phyloP scores from a whole-genome alignment of 2,329 filamentous ascomycete genomes.

The Monilinia laxa region DNA sequence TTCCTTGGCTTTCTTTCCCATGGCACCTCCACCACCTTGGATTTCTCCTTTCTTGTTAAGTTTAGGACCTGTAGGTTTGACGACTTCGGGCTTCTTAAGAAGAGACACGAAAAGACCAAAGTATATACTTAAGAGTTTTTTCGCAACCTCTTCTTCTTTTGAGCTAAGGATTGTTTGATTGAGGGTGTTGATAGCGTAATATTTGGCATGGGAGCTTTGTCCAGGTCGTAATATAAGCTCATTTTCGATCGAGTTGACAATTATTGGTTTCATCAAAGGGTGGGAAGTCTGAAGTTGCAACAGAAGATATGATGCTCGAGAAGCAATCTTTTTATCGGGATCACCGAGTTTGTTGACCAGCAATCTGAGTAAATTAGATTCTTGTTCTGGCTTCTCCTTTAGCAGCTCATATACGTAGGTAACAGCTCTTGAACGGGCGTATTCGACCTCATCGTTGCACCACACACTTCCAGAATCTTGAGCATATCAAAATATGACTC shows the following conservation, averaged over 20 bases:
- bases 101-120: slow-evolving; percentile 84
- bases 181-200: slow-evolving; percentile 93
- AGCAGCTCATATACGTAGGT: slow-evolving; percentile 90
- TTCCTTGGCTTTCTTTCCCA: slow-evolving; percentile 52
- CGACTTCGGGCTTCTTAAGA: slow-evolving; percentile 59
- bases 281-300: slow-evolving; percentile 86
- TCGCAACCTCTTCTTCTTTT: slow-evolving; percentile 78
- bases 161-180: slow-evolving; percentile 92
- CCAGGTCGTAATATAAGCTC: slow-evolving; percentile 85
- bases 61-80: slow-evolving; percentile 42
- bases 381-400: slow-evolving; percentile 95
- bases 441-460: slow-evolving; percentile 95
- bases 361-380: slow-evolving; percentile 86
- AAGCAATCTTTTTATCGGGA: slow-evolving; percentile 91
- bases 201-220: slow-evolving; percentile 85
- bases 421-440: slow-evolving; percentile 81
- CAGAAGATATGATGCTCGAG: slow-evolving; percentile 88
- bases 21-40: slow-evolving; percentile 53
- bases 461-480: slow-evolving; percentile 90
- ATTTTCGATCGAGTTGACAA: slow-evolving; percentile 81
- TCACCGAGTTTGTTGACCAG: slow-evolving; percentile 97
- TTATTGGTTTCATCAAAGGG: slow-evolving; percentile 88
- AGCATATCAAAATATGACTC: slow-evolving; percentile 89
- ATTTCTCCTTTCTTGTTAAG: slow-evolving; percentile 51
- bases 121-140: slow-evolving; percentile 83